These are phyloP conservation scores for Kokia cookei DNA, from an alignment of 441 rosid species.

Conservation along the genomic window DNA sequence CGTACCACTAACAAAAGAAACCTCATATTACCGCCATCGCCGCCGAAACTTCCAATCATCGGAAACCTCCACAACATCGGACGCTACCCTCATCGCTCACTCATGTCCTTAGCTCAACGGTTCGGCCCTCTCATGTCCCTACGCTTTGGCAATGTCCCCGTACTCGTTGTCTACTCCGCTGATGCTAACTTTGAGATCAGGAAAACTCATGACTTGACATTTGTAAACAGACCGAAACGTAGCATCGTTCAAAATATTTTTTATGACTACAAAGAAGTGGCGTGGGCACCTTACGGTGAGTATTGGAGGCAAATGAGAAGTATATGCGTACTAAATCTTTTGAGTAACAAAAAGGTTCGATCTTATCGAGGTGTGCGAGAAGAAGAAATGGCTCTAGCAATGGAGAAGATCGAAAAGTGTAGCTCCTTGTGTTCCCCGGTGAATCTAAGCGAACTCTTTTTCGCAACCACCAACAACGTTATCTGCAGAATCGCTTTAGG, in stretches of 20 bases:
- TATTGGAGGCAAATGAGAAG: conserved; percentile 55
- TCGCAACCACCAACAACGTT: conserved; percentile 25
- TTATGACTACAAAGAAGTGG: conserved; percentile 25
- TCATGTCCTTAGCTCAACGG: conserved; percentile 24
- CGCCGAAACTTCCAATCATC: conserved; percentile 30
- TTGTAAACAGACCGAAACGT: conserved; percentile 34
- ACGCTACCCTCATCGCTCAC: conserved; percentile 36
- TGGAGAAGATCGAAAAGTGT: conserved; percentile 15
- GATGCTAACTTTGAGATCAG: conserved; percentile 34
- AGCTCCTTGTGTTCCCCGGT: conserved; percentile 4
- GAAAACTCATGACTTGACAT: conserved; percentile 38
- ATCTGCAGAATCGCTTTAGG: conserved; percentile 14
- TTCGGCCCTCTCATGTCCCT: conserved; percentile 45
- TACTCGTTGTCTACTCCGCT: conserved; percentile 37
- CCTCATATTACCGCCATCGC: conserved; percentile 34
- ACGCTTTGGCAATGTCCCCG: conserved; percentile 33
- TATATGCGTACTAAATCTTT: conserved; percentile 31
- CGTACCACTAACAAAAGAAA: not conserved
- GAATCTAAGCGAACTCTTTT: conserved; percentile 24
- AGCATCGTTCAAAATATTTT: conserved; percentile 23
- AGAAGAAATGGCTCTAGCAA: conserved; percentile 27
- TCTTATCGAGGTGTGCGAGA: conserved; percentile 32
- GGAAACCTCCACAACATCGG: conserved; percentile 51
- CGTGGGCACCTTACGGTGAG: conserved; percentile 41
- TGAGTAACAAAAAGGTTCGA: conserved; percentile 37